Conservation (phyloP, 768 basidiomycete genomes). For the Rubroboletus satanas region DNA sequence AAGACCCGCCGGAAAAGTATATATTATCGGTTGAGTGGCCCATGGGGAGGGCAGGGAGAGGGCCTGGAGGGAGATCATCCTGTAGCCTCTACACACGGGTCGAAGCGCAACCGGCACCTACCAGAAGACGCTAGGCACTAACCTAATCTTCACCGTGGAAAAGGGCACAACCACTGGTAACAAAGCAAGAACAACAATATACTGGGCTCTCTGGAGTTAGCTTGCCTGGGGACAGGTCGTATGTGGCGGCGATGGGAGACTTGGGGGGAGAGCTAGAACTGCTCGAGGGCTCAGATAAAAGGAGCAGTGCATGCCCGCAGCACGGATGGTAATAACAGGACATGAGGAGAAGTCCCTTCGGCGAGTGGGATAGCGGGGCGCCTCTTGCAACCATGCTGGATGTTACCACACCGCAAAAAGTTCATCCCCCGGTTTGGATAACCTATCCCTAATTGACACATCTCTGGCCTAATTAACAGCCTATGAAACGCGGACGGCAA, state of each 20-base stretch:
- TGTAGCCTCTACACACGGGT: slow-evolving; percentile 11
- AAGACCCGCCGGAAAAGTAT: slow-evolving; percentile 13
- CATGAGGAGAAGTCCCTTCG: slow-evolving; percentile 28
- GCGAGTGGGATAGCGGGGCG: slow-evolving; percentile 20
- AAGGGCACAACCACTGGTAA: slow-evolving; percentile 16
- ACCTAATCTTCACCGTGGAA: slow-evolving; percentile 30
- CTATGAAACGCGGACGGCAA: slow-evolving; percentile 30
- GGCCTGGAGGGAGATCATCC: slow-evolving; percentile 21
- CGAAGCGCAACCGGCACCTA: slow-evolving; percentile 15
- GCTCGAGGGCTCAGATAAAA: slow-evolving; percentile 26
- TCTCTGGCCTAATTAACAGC: slow-evolving; percentile 27
- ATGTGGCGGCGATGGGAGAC: slow-evolving; percentile 4
- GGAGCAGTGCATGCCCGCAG: slow-evolving; percentile 24
- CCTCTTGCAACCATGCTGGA: slow-evolving; percentile 18
- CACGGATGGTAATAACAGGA: slow-evolving; percentile 18
- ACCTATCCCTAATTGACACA: slow-evolving; percentile 28
- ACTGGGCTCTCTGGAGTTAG: background rate
- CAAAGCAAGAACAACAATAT: slow-evolving; percentile 10
- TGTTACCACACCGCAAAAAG: slow-evolving; percentile 23
- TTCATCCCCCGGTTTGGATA: slow-evolving; percentile 28
- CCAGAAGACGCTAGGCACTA: slow-evolving; percentile 14
- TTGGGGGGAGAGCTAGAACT: slow-evolving; percentile 3
- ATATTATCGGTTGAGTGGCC: slow-evolving; percentile 14
- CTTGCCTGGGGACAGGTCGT: slow-evolving; percentile 1
- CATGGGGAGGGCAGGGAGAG: slow-evolving; percentile 16